These are phyloP conservation scores for Glarea lozoyensis DNA, from an alignment of 495 filamentous ascomycete species.

Conservation along the genomic window DNA sequence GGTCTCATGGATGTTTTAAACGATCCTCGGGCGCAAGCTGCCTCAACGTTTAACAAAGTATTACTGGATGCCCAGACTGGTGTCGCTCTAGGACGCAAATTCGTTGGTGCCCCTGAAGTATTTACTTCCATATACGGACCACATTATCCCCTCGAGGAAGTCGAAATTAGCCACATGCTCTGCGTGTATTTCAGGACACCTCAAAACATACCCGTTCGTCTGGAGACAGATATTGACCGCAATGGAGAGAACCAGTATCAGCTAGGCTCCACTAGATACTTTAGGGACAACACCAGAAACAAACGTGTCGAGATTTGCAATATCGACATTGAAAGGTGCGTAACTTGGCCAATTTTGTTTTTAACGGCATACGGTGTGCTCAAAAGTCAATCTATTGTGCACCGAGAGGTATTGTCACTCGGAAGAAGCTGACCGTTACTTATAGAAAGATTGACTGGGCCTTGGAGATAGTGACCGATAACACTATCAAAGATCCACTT, in stretches of 20 bases:
- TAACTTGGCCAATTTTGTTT: too few species aligned
- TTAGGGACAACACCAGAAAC: conserved; percentile 11
- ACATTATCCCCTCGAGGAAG: conserved; percentile 15
- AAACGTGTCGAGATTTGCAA: conserved; percentile 25
- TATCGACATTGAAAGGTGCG: conserved; percentile 34
- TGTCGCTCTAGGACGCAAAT: conserved; percentile 1
- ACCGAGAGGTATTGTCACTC: too few species aligned
- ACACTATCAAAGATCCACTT: conserved; percentile 11
- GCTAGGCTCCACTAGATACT: conserved; percentile 8
- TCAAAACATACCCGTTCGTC: conserved; percentile 11
- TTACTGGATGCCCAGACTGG: conserved; percentile 15
- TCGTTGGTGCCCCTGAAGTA: not conserved
- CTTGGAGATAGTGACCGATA: conserved; percentile 27
- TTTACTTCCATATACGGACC: conserved; percentile 11
- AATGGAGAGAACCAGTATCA: conserved; percentile 8
- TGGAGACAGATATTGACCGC: conserved; percentile 20
- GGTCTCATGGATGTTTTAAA: conserved; percentile 42
- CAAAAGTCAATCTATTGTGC: too few species aligned
- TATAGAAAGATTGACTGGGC: conserved; percentile 31
- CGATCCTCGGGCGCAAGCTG: conserved; percentile 21
- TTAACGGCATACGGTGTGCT: too few species aligned
- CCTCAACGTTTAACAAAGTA: conserved; percentile 26
- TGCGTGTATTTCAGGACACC: conserved; percentile 20
- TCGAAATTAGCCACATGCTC: conserved; percentile 14
- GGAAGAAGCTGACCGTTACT: not conserved